Percentiles rank a stretch among this genome's conserved stretches.
Evolutionary conservation across 179 eudicot genomes (phyloP).

Genomic region (Silene vulgaris): DNA sequence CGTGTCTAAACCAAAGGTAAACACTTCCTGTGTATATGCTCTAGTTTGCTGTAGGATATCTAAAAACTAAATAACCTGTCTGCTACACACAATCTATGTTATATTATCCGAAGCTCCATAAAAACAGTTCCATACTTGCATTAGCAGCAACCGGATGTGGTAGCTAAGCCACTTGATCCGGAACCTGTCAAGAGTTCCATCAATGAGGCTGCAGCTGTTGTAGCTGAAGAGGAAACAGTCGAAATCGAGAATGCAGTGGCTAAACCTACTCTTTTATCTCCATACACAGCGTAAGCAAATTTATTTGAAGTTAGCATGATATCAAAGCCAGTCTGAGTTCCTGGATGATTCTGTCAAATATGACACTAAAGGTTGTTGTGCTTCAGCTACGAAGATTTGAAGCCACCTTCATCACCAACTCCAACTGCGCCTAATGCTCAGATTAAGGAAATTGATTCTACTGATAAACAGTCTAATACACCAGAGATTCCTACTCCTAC

Average conservation of each 20-base stretch:
- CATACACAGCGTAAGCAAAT: conserved; percentile 56
- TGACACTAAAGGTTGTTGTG: neutral
- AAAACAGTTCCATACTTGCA: conserved; percentile 7
- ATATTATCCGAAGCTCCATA: conserved; percentile 6
- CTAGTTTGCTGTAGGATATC: neutral
- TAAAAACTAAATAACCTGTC: neutral
- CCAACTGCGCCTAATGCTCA: conserved; percentile 28
- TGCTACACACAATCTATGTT: conserved; percentile 10
- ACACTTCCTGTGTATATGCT: neutral
- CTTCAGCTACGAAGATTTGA: conserved; percentile 33
- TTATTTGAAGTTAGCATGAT: neutral
- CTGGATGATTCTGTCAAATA: neutral
- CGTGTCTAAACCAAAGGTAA: conserved; percentile 44
- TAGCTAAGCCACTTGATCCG: conserved; percentile 26
- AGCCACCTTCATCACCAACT: conserved; percentile 37
- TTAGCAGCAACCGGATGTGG: conserved; percentile 40
- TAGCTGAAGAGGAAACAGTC: conserved; percentile 35
- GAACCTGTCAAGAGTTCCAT: conserved; percentile 27
- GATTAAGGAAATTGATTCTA: conserved; percentile 17
- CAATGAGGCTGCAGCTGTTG: conserved; percentile 31
- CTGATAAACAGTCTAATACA: conserved; percentile 13
- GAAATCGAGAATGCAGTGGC: conserved; percentile 25
- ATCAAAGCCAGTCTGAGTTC: neutral
- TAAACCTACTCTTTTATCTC: conserved; percentile 52
- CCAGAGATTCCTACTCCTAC: conserved; percentile 18